These are phyloP conservation scores for Rubia yunnanensis DNA, from an alignment of 257 asterid species.

Conservation along the genomic window DNA sequence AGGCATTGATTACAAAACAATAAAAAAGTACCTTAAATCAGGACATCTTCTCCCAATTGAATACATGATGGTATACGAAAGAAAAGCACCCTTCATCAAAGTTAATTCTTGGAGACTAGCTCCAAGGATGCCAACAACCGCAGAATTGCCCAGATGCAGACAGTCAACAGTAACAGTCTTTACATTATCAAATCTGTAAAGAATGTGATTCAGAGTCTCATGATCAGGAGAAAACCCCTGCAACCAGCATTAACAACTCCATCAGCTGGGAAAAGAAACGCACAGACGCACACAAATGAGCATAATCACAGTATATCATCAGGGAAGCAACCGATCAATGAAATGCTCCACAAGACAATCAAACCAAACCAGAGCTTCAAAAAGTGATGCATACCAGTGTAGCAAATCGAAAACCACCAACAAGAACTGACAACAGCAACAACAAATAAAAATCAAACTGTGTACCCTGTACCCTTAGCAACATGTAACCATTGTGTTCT, in stretches of 20 bases:
- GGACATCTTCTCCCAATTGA: slow-evolving; percentile 50
- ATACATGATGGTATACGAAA: slow-evolving; percentile 33
- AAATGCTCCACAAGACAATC: too few relatives aligned
- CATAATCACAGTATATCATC: too few relatives aligned
- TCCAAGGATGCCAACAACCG: slow-evolving; percentile 38
- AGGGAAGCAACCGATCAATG: too few relatives aligned
- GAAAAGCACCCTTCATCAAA: slow-evolving; percentile 57
- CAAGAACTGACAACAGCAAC: too few relatives aligned
- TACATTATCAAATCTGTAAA: slow-evolving; percentile 25
- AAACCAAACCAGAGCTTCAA: too few relatives aligned
- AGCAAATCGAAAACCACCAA: too few relatives aligned
- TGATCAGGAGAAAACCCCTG: slow-evolving; percentile 55
- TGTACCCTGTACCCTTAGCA: background rate
- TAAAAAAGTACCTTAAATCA: slow-evolving; percentile 41
- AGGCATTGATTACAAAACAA: background rate
- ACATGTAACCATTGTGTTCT: background rate
- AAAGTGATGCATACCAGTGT: too few relatives aligned
- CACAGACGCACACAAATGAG: too few relatives aligned
- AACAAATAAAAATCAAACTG: too few relatives aligned
- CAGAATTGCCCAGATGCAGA: slow-evolving; percentile 36
- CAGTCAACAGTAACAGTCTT: slow-evolving; percentile 54
- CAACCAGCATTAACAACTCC: background rate
- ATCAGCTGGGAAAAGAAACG: background rate
- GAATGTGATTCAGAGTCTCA: slow-evolving; percentile 34
- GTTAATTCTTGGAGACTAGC: slow-evolving; percentile 43